phyloP scores from a whole-genome alignment of 176 grass and related monocot genomes.

The Cymbopogon citratus region DNA sequence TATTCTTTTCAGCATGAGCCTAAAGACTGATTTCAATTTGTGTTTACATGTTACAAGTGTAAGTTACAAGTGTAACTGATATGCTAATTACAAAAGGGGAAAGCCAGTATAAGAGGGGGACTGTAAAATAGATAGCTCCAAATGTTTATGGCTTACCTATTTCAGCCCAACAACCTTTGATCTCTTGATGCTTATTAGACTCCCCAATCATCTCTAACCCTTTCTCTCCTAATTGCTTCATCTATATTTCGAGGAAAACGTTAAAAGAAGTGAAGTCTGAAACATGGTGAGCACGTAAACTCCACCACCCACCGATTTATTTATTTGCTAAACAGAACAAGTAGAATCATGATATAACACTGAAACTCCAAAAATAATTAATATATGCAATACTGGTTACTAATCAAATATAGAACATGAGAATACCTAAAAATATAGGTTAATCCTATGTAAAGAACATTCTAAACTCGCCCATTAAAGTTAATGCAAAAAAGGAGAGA shows the following conservation, averaged over 20 bases:
- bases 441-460: not conserved
- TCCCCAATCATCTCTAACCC: constrained; percentile 55
- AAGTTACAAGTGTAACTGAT: constrained; percentile 15
- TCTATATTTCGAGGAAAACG: constrained; percentile 40
- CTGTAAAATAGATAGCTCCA: constrained; percentile 14
- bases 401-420: not conserved
- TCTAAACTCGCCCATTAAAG: not conserved
- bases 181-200: constrained; percentile 12
- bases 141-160: constrained; percentile 50
- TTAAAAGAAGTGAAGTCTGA: not conserved
- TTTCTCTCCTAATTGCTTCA: constrained; percentile 66
- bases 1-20: not conserved
- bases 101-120: not conserved
- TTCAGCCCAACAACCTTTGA: constrained; percentile 53
- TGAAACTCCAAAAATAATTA: not conserved
- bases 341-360: not conserved
- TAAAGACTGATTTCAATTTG: not conserved
- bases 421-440: not conserved
- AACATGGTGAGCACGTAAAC: not conserved
- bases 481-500: not conserved
- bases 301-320: not conserved
- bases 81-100: not conserved
- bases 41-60: not conserved
- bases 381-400: not conserved
- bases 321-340: constrained; percentile 3